These are phyloP conservation scores for Chondrus crispus DNA, from an alignment of 23 red algal species.

Conservation along the genomic window DNA sequence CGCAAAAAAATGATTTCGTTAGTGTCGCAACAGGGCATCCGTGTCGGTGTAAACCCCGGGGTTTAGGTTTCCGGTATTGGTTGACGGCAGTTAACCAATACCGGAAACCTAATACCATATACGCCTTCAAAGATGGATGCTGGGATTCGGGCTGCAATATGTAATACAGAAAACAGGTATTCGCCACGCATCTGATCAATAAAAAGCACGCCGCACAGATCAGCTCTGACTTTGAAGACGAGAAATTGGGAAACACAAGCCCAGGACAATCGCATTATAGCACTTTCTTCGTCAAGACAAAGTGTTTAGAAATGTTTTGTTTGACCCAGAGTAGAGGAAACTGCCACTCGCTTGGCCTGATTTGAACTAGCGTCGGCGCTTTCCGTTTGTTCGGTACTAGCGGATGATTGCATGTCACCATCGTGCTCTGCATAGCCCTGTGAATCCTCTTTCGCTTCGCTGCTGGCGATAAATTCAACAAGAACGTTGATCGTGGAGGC, in stretches of 20 bases:
- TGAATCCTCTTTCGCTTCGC: neutral
- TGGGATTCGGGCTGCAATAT: conserved; percentile 69
- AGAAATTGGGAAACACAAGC: conserved; percentile 96
- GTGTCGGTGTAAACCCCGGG: too few relatives aligned
- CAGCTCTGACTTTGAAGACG: conserved; percentile 74
- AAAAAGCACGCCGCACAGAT: conserved; percentile 83
- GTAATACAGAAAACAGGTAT: conserved; percentile 32
- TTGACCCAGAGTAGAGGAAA: conserved; percentile 88
- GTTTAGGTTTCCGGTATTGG: too few relatives aligned
- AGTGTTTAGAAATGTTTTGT: conserved; percentile 98
- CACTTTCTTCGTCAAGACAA: conserved; percentile 40
- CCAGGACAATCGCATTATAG: conserved; percentile 95
- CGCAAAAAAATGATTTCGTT: too few relatives aligned
- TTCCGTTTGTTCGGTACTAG: neutral
- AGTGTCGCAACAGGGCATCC: too few relatives aligned
- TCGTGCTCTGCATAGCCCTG: neutral
- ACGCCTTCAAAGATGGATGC: conserved; percentile 35
- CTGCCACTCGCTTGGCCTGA: conserved; percentile 73
- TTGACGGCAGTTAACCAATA: too few relatives aligned
- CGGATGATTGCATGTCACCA: too few relatives aligned
- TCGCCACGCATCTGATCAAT: conserved; percentile 89
- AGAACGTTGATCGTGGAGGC: conserved; percentile 92
- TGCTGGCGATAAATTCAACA: conserved; percentile 19
- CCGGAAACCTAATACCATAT: conserved; percentile 77
- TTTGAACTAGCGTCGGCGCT: neutral